Percentiles rank a stretch among this genome's conserved stretches.
These are phyloP conservation scores for Geopyxis carbonaria DNA, from an alignment of 495 filamentous ascomycete species.

Conservation along the genomic window DNA sequence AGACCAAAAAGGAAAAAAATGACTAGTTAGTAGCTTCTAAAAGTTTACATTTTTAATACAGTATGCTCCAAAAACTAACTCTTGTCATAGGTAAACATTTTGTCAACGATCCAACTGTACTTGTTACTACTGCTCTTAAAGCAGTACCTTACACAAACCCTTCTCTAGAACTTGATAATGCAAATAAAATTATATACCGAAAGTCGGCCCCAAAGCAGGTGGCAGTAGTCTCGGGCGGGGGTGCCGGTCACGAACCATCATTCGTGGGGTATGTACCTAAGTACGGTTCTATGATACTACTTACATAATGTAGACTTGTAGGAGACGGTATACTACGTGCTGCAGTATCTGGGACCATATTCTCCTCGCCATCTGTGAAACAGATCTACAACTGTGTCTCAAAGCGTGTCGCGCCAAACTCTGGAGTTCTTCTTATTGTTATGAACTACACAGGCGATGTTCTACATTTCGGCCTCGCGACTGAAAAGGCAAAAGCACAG, in stretches of 20 bases:
- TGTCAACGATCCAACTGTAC: constrained; percentile 64
- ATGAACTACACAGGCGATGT: constrained; percentile 73
- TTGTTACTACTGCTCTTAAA: constrained; percentile 63
- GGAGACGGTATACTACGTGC: constrained; percentile 62
- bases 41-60: too few species aligned
- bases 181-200: constrained; percentile 47
- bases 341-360: constrained; percentile 82
- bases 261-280: constrained; percentile 48
- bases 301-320: constrained; percentile 30
- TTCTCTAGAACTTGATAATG: constrained; percentile 55
- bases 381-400: constrained; percentile 67
- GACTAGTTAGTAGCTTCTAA: too few species aligned
- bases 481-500: constrained; percentile 75
- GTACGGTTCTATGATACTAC: background rate
- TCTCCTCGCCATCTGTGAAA: constrained; percentile 72
- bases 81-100: constrained; percentile 57
- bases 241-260: constrained; percentile 82
- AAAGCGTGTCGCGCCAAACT: constrained; percentile 46
- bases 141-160: constrained; percentile 74
- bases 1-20: too few species aligned
- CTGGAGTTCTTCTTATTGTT: constrained; percentile 54
- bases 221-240: constrained; percentile 75
- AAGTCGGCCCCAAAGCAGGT: constrained; percentile 34
- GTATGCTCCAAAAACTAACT: constrained; percentile 3
- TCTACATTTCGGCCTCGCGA: constrained; percentile 85